Evolutionary conservation across 2,329 filamentous ascomycete genomes (phyloP), one percentile per base, ranked within the genome.

Genomic region (Monosporascus sp.): DNA sequence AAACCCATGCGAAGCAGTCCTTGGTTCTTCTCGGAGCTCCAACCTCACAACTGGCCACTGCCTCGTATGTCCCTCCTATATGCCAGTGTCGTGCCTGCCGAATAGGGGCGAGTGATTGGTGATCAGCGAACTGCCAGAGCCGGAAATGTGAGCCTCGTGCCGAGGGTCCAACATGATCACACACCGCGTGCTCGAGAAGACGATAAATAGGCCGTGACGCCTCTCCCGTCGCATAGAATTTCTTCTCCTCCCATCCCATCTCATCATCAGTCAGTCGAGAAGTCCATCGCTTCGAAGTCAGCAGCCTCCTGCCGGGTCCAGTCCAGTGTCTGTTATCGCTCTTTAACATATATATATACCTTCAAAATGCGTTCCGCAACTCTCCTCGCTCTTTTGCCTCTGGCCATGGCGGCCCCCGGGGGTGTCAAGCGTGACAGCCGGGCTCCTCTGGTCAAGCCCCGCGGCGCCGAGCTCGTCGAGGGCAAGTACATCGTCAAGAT

Each of bases 401-500:
- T 68, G 58, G 66, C 60, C 45, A 60, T 67, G 50, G 66, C 66
- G 46, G 63, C 60, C 22, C 65, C 65, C 48, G 61, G 64, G 17
- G 43, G 11, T 24, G 22, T 46, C 43, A 66, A 63, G 59, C 63
- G 66, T 48, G 57, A 54, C 26, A 48, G 50, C 37, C 65, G 65
- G 9, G 65, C 65, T 26, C 65, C 63, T 7, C 56, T 69, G 24
- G 49, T 68, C 50, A 62, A 59, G 54, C 65, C 65, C 31, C 61
- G 61, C 31, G 62, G 59, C 50, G 54, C 53, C 9, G 55, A 58
- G 40, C 53, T 71, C 24, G 58, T 72, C 48, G 60, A 69, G 37
- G 68, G 67, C 57, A 73, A 70, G 55, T 78, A 76, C 62, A 78
- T 78, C 52, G 61, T 78, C 56, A 77, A 73, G 38, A 64, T 78